Evolutionary conservation across 148 eudicot genomes (phyloP).

Genomic region (Euryodendron excelsum): DNA sequence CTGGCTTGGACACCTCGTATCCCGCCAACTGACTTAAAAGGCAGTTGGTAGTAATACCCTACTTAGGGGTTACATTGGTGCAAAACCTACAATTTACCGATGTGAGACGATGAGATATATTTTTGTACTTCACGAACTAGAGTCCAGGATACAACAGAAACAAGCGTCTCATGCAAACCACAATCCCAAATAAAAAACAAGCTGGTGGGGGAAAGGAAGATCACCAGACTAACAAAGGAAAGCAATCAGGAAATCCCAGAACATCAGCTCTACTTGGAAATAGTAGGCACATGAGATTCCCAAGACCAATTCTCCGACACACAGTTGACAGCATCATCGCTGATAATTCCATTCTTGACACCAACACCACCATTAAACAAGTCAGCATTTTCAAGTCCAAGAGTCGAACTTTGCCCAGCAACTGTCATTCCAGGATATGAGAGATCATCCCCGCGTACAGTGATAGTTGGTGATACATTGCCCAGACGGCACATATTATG

Average conservation of each 20-base stretch:
- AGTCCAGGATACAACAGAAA: constrained; percentile 2
- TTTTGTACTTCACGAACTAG: neutral
- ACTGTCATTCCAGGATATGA: constrained; percentile 30
- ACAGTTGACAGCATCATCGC: constrained; percentile 40
- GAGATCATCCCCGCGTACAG: constrained; percentile 44
- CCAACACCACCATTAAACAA: constrained; percentile 27
- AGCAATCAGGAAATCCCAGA: neutral
- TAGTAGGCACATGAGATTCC: constrained; percentile 31
- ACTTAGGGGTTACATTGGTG: too few relatives aligned
- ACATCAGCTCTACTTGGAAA: constrained; percentile 32
- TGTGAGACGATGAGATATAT: too few relatives aligned
- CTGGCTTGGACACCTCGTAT: too few relatives aligned
- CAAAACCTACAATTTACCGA: too few relatives aligned
- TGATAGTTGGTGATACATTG: constrained; percentile 41
- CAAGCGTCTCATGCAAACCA: constrained; percentile 5
- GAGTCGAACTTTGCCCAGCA: constrained; percentile 29
- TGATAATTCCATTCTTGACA: constrained; percentile 25
- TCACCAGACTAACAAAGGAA: neutral
- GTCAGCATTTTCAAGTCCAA: constrained; percentile 32
- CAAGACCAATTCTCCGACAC: constrained; percentile 53
- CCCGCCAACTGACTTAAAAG: too few relatives aligned
- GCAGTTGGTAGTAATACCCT: too few relatives aligned
- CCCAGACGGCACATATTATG: constrained; percentile 35
- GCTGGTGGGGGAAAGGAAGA: neutral
- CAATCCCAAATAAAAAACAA: neutral